phyloP scores from a whole-genome alignment of 2,329 filamentous ascomycete genomes.

The Graphiopsis chlorocephala region DNA sequence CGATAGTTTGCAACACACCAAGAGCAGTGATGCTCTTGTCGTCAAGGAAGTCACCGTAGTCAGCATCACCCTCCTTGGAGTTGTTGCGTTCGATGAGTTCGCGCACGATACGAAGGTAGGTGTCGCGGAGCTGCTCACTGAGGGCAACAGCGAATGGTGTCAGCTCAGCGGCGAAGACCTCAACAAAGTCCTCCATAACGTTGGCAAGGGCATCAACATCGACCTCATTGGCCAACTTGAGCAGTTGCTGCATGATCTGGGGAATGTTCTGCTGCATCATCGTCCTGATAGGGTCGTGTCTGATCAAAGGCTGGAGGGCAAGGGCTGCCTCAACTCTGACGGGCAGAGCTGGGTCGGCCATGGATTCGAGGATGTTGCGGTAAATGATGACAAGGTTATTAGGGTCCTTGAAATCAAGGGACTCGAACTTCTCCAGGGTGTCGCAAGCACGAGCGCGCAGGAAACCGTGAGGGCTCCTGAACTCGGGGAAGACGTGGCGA shows the following conservation, averaged over 20 bases:
- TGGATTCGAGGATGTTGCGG: constrained; percentile 91
- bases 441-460: constrained; percentile 93
- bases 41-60: constrained; percentile 87
- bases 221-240: constrained; percentile 96
- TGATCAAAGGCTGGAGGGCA: constrained; percentile 89
- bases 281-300: constrained; percentile 87
- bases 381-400: constrained; percentile 97
- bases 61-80: constrained; percentile 71
- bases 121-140: constrained; percentile 92
- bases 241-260: constrained; percentile 97
- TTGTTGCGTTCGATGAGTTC: constrained; percentile 87
- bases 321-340: constrained; percentile 92
- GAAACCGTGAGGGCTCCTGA: constrained; percentile 87
- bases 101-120: constrained; percentile 87
- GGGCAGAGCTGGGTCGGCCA: constrained; percentile 90
- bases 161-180: constrained; percentile 94
- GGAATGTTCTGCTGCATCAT: constrained; percentile 98
- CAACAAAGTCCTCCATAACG: constrained; percentile 99
- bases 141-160: constrained; percentile 96
- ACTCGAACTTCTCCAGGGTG: constrained; percentile 96
- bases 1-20: constrained; percentile 94
- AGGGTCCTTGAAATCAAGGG: constrained; percentile 92
- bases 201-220: constrained; percentile 96
- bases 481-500: constrained; percentile 96
- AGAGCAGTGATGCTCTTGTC: constrained; percentile 98